Evolutionary conservation across 1,284 basidiomycete genomes (phyloP), one percentile per base, ranked within the genome.

Genomic region (Chiua sp.): DNA sequence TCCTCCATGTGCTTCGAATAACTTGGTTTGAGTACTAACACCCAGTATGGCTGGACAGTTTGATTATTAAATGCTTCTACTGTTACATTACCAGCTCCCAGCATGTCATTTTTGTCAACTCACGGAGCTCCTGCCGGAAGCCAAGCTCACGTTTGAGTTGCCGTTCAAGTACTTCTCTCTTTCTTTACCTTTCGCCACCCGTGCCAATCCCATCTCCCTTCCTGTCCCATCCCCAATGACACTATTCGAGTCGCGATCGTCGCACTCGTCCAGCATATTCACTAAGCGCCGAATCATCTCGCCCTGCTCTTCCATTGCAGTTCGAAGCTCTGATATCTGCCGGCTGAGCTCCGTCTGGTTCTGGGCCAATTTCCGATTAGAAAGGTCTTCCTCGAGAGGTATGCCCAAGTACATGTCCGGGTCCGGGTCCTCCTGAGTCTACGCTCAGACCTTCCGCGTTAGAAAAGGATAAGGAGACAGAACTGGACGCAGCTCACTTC

Each of bases 331-430:
- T 8, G 76, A 71, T 46, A 91, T 86, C 72, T 91, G 88, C 47
- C 75, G 74, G 61, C 82, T 83, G 39, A 91, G 74, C 68, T 87
- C 87, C 15, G 79, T 80, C 68, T 88, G 86, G 63, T 87, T 88
- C 64, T 84, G 80, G 3, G 84, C 86, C 2, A 87, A 75, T 65
- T 87, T 87, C 30, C 78, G 71, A 60, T 87, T 87, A 0, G 79
- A 76, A 13, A 86, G 72, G 62, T 85, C 84, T 10, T 72, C 66
- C 11, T 66, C 68, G 53, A 7, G 54, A 65, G 57, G 62, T 68
- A 62, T 53, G 63, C 60, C 60, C 46, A 63, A 23, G 20, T 53
- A 47, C 3, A 26, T 33, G 8, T 52, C 59, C 32, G 54, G 42
- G 11, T 48, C 52, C n/a, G 37, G 51, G 15, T 50, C 56, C 16